Percentiles rank a stretch among this genome's conserved stretches.
Evolutionary conservation across 345 rosid species (phyloP).

Genomic region (Brassica rapa): DNA sequence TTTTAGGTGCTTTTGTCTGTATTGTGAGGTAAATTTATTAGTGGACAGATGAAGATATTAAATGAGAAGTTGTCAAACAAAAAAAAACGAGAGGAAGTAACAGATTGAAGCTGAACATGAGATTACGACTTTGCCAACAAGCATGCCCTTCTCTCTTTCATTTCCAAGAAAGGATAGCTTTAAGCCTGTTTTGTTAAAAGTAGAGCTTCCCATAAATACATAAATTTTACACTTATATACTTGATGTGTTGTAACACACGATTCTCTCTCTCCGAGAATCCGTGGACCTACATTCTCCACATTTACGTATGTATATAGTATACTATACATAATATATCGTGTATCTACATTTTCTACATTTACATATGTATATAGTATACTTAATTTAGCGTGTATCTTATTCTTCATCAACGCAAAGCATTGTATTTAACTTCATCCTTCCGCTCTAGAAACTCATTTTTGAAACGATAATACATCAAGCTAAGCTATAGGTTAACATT

Average conservation of each 20-base stretch:
- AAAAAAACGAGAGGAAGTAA: constrained; percentile 13
- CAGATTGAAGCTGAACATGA: constrained; percentile 39
- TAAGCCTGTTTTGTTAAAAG: constrained; percentile 62
- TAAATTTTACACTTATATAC: constrained; percentile 14
- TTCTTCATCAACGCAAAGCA: constrained; percentile 1
- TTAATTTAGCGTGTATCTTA: not conserved
- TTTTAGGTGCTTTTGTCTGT: not conserved
- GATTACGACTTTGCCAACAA: constrained; percentile 42
- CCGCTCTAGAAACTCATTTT: not conserved
- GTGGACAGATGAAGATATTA: constrained; percentile 14
- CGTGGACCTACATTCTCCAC: constrained; percentile 42
- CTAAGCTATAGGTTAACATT: not conserved
- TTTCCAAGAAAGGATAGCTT: constrained; percentile 72
- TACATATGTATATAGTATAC: not conserved
- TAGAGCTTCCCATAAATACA: constrained; percentile 48
- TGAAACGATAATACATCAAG: not conserved
- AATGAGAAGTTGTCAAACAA: constrained; percentile 6
- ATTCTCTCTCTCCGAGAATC: constrained; percentile 20
- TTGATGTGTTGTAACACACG: not conserved
- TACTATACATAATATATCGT: constrained; percentile 4
- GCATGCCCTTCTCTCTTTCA: constrained; percentile 69
- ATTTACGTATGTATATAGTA: constrained; percentile 10
- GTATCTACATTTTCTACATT: constrained; percentile 38
- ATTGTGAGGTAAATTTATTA: constrained; percentile 2
- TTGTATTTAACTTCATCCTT: not conserved